Percentiles rank a stretch among this genome's conserved stretches.
phyloP scores from a whole-genome alignment of 139 green algal genomes.

The Asterochloris erici region DNA sequence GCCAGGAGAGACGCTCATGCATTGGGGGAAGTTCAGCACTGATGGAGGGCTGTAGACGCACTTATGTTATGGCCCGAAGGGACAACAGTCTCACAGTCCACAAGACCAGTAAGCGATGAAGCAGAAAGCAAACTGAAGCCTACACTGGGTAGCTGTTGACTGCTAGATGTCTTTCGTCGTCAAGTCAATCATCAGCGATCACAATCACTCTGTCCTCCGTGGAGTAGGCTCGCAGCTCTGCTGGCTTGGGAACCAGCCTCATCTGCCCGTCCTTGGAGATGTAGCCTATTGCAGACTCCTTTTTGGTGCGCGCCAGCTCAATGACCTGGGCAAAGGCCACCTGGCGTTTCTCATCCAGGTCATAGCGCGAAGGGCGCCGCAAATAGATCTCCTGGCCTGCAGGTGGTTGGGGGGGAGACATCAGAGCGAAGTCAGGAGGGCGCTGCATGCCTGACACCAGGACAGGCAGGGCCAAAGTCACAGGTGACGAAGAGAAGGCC shows the following conservation, averaged over 20 bases:
- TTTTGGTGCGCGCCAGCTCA: slow-evolving; percentile 17
- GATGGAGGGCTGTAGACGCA: too few species aligned
- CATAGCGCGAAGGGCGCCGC: slow-evolving; percentile 19
- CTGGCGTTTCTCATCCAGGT: not conserved
- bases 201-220: slow-evolving; percentile 26
- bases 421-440: not conserved
- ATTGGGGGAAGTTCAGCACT: too few species aligned
- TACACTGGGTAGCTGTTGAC: too few species aligned
- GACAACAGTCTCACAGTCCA: too few species aligned
- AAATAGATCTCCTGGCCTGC: slow-evolving; percentile 35
- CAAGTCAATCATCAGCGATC: slow-evolving; percentile 11
- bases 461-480: too few species aligned
- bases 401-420: not conserved
- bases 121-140: too few species aligned
- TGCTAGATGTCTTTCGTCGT: too few species aligned
- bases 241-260: slow-evolving; percentile 11
- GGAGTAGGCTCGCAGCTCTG: slow-evolving; percentile 1
- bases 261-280: slow-evolving; percentile 21
- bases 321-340: slow-evolving; percentile 22
- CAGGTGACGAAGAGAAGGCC: too few species aligned
- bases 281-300: slow-evolving; percentile 31
- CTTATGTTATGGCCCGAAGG: too few species aligned
- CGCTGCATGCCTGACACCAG: too few species aligned
- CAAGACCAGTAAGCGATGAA: too few species aligned
- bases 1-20: too few species aligned